Conservation (phyloP, 345 rosid genomes). For the Aethionema arabicum region DNA sequence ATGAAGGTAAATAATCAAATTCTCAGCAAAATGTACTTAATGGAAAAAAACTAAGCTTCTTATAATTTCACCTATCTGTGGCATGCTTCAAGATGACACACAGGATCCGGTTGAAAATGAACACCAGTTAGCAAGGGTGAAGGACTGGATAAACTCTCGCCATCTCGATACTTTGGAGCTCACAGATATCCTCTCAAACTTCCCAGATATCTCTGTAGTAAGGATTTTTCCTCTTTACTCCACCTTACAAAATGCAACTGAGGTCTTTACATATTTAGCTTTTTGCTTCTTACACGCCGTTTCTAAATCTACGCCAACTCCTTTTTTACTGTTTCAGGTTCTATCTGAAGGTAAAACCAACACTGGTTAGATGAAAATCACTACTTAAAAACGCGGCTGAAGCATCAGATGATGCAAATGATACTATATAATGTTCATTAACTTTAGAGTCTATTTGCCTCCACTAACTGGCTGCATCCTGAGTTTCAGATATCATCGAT, state of each 20-base stretch:
- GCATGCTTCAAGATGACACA: slow-evolving; percentile 54
- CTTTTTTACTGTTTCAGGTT: slow-evolving; percentile 51
- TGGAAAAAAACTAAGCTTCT: not conserved
- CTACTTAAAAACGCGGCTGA: not conserved
- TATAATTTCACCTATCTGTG: slow-evolving; percentile 18
- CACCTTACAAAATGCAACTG: slow-evolving; percentile 6
- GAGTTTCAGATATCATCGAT: slow-evolving; percentile 73
- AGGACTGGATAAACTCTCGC: slow-evolving; percentile 64
- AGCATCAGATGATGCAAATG: slow-evolving; percentile 10
- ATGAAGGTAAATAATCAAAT: slow-evolving; percentile 55
- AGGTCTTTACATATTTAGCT: slow-evolving; percentile 16
- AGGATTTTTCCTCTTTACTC: slow-evolving; percentile 18
- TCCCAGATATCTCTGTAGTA: slow-evolving; percentile 84
- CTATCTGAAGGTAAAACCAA: slow-evolving; percentile 67
- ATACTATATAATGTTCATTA: not conserved
- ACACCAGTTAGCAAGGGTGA: slow-evolving; percentile 71
- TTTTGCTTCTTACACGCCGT: slow-evolving; percentile 6
- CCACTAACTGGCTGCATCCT: slow-evolving; percentile 22
- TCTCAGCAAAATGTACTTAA: not conserved
- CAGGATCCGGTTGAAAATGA: slow-evolving; percentile 86
- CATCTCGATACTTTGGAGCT: slow-evolving; percentile 58
- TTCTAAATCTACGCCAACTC: slow-evolving; percentile 15
- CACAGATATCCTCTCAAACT: slow-evolving; percentile 73
- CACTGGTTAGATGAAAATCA: slow-evolving; percentile 17
- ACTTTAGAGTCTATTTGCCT: slow-evolving; percentile 22